Evolutionary conservation across 148 eudicot species (phyloP).

Genomic region (Cornus suecica): DNA sequence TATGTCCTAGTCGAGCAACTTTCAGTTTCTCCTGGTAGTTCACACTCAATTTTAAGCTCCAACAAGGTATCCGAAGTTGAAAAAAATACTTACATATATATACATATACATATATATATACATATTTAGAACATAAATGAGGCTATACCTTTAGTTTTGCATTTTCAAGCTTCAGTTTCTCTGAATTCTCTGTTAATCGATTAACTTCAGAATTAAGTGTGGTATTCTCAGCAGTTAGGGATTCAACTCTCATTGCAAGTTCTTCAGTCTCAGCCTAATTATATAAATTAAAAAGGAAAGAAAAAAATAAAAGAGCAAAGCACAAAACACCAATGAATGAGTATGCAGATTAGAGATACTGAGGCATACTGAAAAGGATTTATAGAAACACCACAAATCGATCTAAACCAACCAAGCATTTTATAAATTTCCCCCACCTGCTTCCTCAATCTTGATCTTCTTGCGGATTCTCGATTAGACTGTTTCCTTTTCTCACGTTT

Average conservation of each 20-base stretch:
- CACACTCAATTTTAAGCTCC: slow-evolving; percentile 15
- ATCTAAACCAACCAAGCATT: background rate
- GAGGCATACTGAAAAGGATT: background rate
- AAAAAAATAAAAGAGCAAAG: background rate
- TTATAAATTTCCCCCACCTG: slow-evolving; percentile 40
- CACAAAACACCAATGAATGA: background rate
- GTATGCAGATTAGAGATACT: background rate
- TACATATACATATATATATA: too few relatives aligned
- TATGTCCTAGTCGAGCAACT: slow-evolving; percentile 28
- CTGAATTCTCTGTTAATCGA: slow-evolving; percentile 56
- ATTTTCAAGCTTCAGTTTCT: slow-evolving; percentile 71
- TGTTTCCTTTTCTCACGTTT: slow-evolving; percentile 91
- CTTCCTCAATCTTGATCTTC: slow-evolving; percentile 92
- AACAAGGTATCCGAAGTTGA: background rate
- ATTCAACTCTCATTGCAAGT: slow-evolving; percentile 69
- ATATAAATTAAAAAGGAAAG: background rate
- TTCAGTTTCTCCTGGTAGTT: slow-evolving; percentile 61
- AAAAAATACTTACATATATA: too few relatives aligned
- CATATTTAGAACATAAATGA: background rate
- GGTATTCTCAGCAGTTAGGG: slow-evolving; percentile 64
- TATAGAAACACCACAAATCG: background rate
- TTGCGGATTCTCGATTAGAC: slow-evolving; percentile 94
- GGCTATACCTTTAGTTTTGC: slow-evolving; percentile 50
- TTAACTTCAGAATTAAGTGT: slow-evolving; percentile 70
- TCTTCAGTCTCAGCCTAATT: slow-evolving; percentile 95